A percentile compares a stretch with the other conserved stretches of the same genome.
These are phyloP conservation scores for Odontarrhena argentea DNA, from an alignment of 345 rosid genomes.

Conservation along the genomic window DNA sequence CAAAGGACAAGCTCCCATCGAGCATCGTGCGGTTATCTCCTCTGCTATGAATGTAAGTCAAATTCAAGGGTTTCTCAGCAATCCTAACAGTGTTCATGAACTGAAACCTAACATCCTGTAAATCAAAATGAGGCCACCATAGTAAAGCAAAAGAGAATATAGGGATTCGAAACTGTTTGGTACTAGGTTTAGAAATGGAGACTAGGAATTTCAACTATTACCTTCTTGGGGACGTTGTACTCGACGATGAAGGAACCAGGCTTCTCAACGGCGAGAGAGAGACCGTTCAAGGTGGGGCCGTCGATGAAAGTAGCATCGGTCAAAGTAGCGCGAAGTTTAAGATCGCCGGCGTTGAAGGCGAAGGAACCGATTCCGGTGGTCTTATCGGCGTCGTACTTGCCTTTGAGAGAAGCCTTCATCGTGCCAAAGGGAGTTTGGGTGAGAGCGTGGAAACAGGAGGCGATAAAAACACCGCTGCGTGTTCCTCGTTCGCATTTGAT, in stretches of 20 bases:
- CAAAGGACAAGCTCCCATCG: conserved; percentile 65
- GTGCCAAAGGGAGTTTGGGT: conserved; percentile 16
- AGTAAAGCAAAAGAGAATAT: neutral
- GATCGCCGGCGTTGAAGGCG: conserved; percentile 62
- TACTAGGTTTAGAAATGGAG: neutral
- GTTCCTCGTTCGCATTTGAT: neutral
- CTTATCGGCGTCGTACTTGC: conserved; percentile 62
- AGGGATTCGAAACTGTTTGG: neutral
- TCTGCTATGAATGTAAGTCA: conserved; percentile 77
- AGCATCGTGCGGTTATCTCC: conserved; percentile 65
- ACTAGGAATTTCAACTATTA: conserved; percentile 12
- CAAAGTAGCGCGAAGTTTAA: conserved; percentile 75
- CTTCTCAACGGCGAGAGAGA: conserved; percentile 73
- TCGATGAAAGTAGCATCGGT: conserved; percentile 79
- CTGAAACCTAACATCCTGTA: conserved; percentile 89
- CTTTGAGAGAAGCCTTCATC: conserved; percentile 85
- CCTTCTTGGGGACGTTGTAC: conserved; percentile 83
- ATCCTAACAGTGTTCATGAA: conserved; percentile 77
- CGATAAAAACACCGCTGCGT: conserved; percentile 25
- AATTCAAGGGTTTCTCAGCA: conserved; percentile 76
- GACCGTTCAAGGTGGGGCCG: conserved; percentile 80
- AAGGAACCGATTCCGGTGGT: conserved; percentile 56
- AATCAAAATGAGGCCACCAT: neutral
- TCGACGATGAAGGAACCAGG: conserved; percentile 82
- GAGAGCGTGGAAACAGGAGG: conserved; percentile 21